phyloP scores from a whole-genome alignment of 108 stramenopile species.

The Nannochloropsis oceanica region DNA sequence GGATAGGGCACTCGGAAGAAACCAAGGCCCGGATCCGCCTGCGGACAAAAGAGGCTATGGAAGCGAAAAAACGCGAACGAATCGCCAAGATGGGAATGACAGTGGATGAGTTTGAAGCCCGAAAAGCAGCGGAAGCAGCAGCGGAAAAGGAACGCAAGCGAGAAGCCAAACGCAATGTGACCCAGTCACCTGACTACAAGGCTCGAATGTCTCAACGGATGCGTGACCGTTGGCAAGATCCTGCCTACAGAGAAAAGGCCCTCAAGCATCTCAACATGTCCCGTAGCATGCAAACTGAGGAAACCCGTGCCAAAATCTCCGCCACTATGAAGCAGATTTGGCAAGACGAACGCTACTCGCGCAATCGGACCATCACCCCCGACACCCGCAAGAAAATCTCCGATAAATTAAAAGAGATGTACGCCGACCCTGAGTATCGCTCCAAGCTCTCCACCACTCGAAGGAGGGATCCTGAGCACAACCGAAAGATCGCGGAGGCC shows the following conservation, averaged over 20 bases:
- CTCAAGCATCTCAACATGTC: neutral
- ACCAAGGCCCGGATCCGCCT: conserved; percentile 6
- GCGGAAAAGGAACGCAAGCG: conserved; percentile 3
- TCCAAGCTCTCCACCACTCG: neutral
- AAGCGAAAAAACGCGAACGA: neutral
- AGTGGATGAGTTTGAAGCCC: neutral
- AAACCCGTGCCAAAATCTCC: conserved; percentile 12
- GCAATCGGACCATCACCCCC: neutral
- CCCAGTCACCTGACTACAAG: conserved; percentile 11
- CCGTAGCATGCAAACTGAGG: neutral
- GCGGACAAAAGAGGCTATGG: neutral
- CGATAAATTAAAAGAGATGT: neutral
- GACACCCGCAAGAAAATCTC: neutral
- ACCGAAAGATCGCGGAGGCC: neutral
- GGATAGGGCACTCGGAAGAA: conserved; percentile 18
- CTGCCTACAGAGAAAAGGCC: conserved; percentile 13
- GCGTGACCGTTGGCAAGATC: conserved; percentile 13
- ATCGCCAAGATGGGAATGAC: neutral
- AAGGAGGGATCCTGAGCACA: neutral
- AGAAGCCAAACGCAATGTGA: neutral
- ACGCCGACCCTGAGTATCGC: neutral
- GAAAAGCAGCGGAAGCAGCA: neutral
- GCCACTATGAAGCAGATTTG: conserved; percentile 13
- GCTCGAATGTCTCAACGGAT: conserved; percentile 5
- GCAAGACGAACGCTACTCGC: neutral